Conservation (phyloP, 2,329 filamentous ascomycete genomes). For the Arthrobotrys musiformis region DNA sequence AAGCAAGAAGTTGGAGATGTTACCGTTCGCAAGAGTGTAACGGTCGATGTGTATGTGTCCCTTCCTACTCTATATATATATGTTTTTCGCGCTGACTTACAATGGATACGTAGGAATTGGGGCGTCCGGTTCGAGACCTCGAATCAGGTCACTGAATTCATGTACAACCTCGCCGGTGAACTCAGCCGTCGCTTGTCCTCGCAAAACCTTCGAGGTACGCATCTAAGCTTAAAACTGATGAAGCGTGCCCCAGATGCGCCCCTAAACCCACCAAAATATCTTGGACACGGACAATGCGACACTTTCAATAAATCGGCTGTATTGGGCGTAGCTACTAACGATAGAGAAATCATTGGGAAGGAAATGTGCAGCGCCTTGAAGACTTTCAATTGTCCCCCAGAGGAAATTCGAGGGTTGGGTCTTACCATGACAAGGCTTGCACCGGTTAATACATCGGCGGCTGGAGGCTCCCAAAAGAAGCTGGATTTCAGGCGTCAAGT, state of each 20-base stretch:
- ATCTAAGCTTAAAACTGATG: slow-evolving; percentile 96
- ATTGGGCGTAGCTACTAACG: slow-evolving; percentile 86
- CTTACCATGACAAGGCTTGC: slow-evolving; percentile 95
- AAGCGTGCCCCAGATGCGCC: slow-evolving; percentile 85
- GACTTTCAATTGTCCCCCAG: slow-evolving; percentile 83
- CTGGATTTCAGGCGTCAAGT: slow-evolving; percentile 75
- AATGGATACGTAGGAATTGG: slow-evolving; percentile 73
- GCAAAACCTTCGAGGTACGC: slow-evolving; percentile 85
- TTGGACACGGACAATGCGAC: slow-evolving; percentile 95
- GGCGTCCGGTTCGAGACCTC: slow-evolving; percentile 94
- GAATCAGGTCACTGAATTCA: slow-evolving; percentile 91
- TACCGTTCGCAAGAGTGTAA: slow-evolving; percentile 88
- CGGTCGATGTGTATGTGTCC: slow-evolving; percentile 76
- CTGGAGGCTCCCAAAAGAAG: slow-evolving; percentile 80
- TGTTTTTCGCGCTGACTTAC: too few species aligned
- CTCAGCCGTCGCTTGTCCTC: slow-evolving; percentile 81
- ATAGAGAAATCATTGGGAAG: slow-evolving; percentile 75
- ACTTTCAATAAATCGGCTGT: slow-evolving; percentile 87
- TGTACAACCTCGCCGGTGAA: slow-evolving; percentile 84
- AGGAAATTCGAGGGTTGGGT: slow-evolving; percentile 90
- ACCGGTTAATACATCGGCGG: slow-evolving; percentile 67
- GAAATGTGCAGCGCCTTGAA: slow-evolving; percentile 83
- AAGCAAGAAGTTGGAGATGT: slow-evolving; percentile 81
- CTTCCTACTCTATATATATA: not conserved
- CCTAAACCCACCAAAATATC: slow-evolving; percentile 87